A percentile compares a stretch with the other conserved stretches of the same genome.
These are phyloP conservation scores for Russula lepida DNA, from an alignment of 768 basidiomycete species.

Conservation along the genomic window DNA sequence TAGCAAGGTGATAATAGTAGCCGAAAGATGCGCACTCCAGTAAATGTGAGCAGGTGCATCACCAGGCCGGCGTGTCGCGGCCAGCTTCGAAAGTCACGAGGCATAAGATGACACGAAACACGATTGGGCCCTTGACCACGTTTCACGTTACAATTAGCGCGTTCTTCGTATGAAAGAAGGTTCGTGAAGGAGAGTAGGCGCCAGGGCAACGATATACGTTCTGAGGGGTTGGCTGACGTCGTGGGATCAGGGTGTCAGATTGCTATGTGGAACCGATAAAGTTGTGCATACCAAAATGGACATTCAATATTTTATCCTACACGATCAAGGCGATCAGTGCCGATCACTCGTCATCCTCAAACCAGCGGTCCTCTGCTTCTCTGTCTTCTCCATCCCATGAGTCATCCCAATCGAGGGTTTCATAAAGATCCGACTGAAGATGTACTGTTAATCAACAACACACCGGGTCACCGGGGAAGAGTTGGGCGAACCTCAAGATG, in stretches of 20 bases:
- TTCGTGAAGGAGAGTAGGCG: neutral
- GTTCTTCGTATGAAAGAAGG: neutral
- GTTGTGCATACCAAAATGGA: neutral
- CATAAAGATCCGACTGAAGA: slow-evolving; percentile 58
- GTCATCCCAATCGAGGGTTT: slow-evolving; percentile 69
- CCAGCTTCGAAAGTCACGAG: neutral
- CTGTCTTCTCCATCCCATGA: slow-evolving; percentile 52
- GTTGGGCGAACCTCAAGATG: slow-evolving; percentile 46
- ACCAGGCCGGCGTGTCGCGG: neutral
- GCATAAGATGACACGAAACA: neutral
- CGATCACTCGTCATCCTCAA: slow-evolving; percentile 50
- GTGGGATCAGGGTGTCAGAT: neutral
- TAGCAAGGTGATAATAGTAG: neutral
- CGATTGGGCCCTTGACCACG: neutral
- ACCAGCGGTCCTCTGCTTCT: slow-evolving; percentile 64
- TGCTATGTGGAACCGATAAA: neutral
- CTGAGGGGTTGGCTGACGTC: neutral
- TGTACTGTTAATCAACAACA: slow-evolving; percentile 2
- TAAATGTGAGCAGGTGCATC: neutral
- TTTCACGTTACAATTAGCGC: neutral
- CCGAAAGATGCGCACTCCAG: too few species aligned
- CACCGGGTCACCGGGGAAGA: neutral
- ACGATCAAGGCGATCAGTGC: neutral
- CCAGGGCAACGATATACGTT: neutral
- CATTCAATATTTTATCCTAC: neutral